Conservation (phyloP, 73 alveolate genomes). For the Paramecium pentaurelia region DNA sequence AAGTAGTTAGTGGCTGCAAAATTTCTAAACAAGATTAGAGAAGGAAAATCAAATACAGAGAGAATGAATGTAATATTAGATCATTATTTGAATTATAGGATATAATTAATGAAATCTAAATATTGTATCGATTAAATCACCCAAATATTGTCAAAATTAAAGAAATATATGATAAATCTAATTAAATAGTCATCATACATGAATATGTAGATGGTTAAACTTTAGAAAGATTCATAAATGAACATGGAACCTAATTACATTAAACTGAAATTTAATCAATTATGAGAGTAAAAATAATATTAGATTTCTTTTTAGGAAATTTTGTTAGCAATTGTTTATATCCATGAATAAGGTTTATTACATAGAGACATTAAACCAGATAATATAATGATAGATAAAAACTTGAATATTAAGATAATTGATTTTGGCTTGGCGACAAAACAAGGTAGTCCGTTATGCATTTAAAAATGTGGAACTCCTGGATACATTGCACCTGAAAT, state of each 20-base stretch:
- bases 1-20: background rate
- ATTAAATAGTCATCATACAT: background rate
- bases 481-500: conserved; percentile 59
- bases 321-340: conserved; percentile 22
- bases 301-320: background rate
- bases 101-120: background rate
- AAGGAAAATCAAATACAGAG: background rate
- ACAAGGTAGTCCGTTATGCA: background rate
- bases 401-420: conserved; percentile 25
- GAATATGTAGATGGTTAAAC: conserved; percentile 13
- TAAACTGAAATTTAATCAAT: background rate
- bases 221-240: background rate
- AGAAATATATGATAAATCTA: background rate
- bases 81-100: background rate
- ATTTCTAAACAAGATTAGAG: background rate
- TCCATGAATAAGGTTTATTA: conserved; percentile 35
- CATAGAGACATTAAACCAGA: conserved; percentile 62
- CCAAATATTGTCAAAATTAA: conserved; percentile 3
- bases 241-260: background rate
- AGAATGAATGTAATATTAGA: background rate
- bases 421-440: conserved; percentile 47
- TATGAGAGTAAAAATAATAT: background rate
- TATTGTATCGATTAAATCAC: background rate
- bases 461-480: conserved; percentile 52
- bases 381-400: conserved; percentile 52